Percentiles rank a stretch among this genome's conserved stretches.
phyloP scores from a whole-genome alignment of 2,329 filamentous ascomycete genomes.

The Trichoderma breve region DNA sequence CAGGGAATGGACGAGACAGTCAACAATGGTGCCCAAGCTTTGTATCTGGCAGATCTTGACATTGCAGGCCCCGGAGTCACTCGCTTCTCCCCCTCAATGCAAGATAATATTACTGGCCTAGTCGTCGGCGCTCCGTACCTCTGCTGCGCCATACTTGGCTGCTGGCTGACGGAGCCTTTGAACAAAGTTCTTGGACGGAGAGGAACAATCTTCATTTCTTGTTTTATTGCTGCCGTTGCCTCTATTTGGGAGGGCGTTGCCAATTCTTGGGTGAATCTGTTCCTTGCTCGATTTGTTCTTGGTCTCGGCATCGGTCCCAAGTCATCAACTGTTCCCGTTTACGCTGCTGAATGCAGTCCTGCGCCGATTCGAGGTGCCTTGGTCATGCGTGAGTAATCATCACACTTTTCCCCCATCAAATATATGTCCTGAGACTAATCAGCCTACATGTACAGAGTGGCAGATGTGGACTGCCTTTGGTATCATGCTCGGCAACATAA shows the following conservation, averaged over 20 bases:
- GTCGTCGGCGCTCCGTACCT: slow-evolving; percentile 24
- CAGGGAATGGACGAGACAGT: slow-evolving; percentile 66
- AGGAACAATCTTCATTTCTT: slow-evolving; percentile 24
- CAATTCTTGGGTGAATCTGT: slow-evolving; percentile 57
- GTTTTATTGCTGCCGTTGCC: slow-evolving; percentile 21
- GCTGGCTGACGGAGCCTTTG: slow-evolving; percentile 36
- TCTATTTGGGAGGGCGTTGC: slow-evolving; percentile 29
- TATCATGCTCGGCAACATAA: slow-evolving; percentile 50
- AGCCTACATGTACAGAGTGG: neutral
- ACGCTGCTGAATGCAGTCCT: slow-evolving; percentile 68
- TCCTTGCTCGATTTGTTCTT: slow-evolving; percentile 63
- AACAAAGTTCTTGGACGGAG: slow-evolving; percentile 23
- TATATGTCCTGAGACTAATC: neutral
- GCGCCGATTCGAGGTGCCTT: slow-evolving; percentile 67
- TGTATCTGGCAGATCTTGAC: slow-evolving; percentile 61
- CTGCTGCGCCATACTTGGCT: slow-evolving; percentile 22
- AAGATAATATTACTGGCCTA: slow-evolving; percentile 32
- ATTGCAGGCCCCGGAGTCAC: slow-evolving; percentile 65
- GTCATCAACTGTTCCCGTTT: slow-evolving; percentile 64
- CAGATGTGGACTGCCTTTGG: slow-evolving; percentile 29
- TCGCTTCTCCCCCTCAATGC: slow-evolving; percentile 45
- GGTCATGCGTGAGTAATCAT: slow-evolving; percentile 56
- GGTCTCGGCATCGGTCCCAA: slow-evolving; percentile 69
- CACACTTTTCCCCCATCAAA: neutral
- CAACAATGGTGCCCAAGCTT: slow-evolving; percentile 59